Percentiles rank a stretch among this genome's conserved stretches.
Evolutionary conservation across 2,329 filamentous ascomycete species (phyloP).

Genomic region (Fusarium sororula): DNA sequence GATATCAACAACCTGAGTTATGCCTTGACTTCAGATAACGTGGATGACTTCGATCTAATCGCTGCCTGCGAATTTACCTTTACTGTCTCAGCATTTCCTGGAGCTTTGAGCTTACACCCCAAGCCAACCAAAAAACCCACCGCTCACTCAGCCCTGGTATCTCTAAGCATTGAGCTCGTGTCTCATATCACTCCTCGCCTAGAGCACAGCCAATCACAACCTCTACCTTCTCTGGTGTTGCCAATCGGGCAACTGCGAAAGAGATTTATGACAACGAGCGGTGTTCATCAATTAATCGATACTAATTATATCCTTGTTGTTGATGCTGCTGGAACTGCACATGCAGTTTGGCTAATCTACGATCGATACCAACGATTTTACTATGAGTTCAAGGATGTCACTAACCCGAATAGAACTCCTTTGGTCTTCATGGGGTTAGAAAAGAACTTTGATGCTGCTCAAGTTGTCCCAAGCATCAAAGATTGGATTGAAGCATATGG

Average conservation of each 20-base stretch:
- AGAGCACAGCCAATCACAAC: not conserved
- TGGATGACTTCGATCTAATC: not conserved
- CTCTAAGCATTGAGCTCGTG: not conserved
- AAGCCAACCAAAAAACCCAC: not conserved
- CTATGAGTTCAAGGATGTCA: not conserved
- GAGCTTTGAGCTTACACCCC: not conserved
- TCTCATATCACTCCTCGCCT: not conserved
- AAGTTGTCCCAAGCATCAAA: not conserved
- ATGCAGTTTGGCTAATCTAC: not conserved
- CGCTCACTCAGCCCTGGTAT: not conserved
- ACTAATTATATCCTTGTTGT: not conserved
- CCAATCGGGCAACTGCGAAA: not conserved
- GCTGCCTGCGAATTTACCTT: not conserved
- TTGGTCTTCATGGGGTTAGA: not conserved
- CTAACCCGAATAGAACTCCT: not conserved
- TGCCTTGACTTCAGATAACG: not conserved
- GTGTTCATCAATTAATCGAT: rapidly evolving
- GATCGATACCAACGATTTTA: not conserved
- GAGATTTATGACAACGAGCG: rapidly evolving
- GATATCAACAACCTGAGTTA: not conserved
- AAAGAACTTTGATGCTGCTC: not conserved
- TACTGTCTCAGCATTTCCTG: not conserved
- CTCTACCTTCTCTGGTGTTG: not conserved
- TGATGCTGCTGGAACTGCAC: not conserved
- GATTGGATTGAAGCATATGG: not conserved